Evolutionary conservation across 176 grass and related monocot species (phyloP), one percentile per base, ranked within the genome.

Genomic region (Carex scoparia): DNA sequence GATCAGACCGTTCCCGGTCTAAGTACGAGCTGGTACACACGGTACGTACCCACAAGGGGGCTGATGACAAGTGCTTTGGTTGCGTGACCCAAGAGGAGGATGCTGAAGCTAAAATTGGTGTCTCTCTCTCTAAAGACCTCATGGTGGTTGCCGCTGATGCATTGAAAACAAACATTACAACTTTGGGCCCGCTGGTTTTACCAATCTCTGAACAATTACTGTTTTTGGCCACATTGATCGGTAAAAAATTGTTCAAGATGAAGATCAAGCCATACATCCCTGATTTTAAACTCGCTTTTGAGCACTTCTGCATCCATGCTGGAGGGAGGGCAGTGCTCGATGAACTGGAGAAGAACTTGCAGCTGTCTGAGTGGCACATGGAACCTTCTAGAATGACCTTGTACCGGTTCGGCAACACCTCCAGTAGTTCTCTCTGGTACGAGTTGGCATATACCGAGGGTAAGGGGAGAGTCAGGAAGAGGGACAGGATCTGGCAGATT

Each of bases 231-330:
- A 92, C 94, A 16, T 57, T 97, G 79, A 53, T 87, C 5, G 92
- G 61, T 4, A 90, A 83, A 84, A 97, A 91, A 87, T 4, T 97
- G 27, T 71, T 92, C 71, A 89, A 85, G 88, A 88, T 92, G 92
- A 98, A 94, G 89, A 91, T 94, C 57, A 98, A 94, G 80, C 95
- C 93, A 0, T 98, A 98, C 86, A 98, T 98, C 59, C 95, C 95
- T 0, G 95, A 98, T 77, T 98, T 98, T 86, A 98, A 98, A 88
- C 84, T 94, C 66, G 95, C 95, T 1, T 98, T 98, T 9, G 95
- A 98, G 80, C 95, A 97, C 80, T 97, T 97, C 81, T 97, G 94
- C 81, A 97, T 97, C 75, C 94, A 97, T 79, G 94, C 91, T 6
- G 95, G 92, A 4, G 92, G 95, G 4, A 91, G 95, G 11, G 91